Evolutionary conservation across 164 flowering plant genomes (phyloP).

Genomic region (Akebia trifoliata): DNA sequence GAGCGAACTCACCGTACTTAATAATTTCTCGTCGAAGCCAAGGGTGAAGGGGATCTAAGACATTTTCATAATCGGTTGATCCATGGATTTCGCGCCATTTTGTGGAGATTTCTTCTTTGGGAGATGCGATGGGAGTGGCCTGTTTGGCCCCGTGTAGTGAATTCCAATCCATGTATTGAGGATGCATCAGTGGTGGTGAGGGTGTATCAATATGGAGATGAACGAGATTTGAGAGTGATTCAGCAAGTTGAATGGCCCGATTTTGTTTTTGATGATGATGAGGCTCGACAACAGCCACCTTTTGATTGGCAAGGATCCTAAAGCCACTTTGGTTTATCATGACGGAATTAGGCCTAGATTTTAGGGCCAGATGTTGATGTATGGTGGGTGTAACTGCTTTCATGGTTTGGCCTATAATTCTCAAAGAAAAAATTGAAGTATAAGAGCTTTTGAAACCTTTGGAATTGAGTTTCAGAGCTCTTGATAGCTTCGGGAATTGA

Average conservation of each 20-base stretch:
- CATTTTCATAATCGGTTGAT: conserved; percentile 27
- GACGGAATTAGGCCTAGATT: no score
- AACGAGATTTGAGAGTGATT: conserved; percentile 12
- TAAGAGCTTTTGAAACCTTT: no score
- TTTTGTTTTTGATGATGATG: neutral
- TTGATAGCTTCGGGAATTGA: no score
- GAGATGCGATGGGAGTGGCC: conserved; percentile 36
- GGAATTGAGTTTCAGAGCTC: no score
- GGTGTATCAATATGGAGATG: conserved; percentile 16
- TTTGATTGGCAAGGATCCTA: conserved; percentile 4
- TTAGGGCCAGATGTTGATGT: no score
- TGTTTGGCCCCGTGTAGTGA: neutral
- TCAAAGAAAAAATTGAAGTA: no score
- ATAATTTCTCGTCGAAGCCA: conserved; percentile 47
- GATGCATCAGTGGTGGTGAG: neutral
- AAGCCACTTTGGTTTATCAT: no score
- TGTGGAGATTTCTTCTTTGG: conserved; percentile 39
- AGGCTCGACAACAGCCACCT: neutral
- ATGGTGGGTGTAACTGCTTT: no score
- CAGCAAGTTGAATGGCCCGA: conserved; percentile 4
- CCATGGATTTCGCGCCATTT: conserved; percentile 58
- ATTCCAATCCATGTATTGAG: neutral
- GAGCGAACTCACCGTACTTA: conserved; percentile 51
- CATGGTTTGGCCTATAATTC: no score
- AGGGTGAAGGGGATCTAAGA: conserved; percentile 54